Evolutionary conservation across 2,329 filamentous ascomycete genomes (phyloP), one percentile per base, ranked within the genome.

Genomic region (Colletotrichum shisoi): DNA sequence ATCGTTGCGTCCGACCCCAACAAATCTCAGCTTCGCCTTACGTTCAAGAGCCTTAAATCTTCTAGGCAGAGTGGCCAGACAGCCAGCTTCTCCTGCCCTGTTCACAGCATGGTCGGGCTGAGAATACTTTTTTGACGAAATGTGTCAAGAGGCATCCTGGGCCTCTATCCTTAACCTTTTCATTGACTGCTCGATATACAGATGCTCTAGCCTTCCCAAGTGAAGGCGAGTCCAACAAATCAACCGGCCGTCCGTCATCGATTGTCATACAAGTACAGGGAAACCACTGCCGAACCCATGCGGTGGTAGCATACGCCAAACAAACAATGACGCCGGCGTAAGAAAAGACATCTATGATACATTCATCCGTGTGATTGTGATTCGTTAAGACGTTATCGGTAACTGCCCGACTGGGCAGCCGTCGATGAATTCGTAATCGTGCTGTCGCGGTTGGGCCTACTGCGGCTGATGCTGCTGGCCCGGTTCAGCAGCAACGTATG

Each of bases 391-490:
- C 70, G 66, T 81, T 75, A 85, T 76, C 83, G 79, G 74, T 83
- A 84, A 64, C 76, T 74, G 69, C 79, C 77, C 15, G 79, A 72
- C 42, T 80, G 77, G 42, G 79, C 76, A 63, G 79, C 76, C 19
- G 78, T 76, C 37, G 82, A 79, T 48, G 79, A 71, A 69, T 73
- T 77, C 40, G 76, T 75, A 65, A 80, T 77, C 62, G 76, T 77
- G 70, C 79, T 81, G 62, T 82, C 80, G 60, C 83, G 80, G 57
- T 79, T 80, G 24, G 76, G 74, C 59, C 79, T 73, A 70, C 80
- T 73, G 71, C 80, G 75, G 68, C 77, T 81, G 61, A 85, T 73
- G 71, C 82, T 87, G 68, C 78, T 79, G 5, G 79, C 77, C 63
- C 84, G 79, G 65, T 76, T 78, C 42, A 83, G 74, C 67, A 81